Percentiles rank a stretch among this genome's conserved stretches.
Conservation (phyloP, 2,329 filamentous ascomycete species). For the Parasarocladium wereldwijsianum region DNA sequence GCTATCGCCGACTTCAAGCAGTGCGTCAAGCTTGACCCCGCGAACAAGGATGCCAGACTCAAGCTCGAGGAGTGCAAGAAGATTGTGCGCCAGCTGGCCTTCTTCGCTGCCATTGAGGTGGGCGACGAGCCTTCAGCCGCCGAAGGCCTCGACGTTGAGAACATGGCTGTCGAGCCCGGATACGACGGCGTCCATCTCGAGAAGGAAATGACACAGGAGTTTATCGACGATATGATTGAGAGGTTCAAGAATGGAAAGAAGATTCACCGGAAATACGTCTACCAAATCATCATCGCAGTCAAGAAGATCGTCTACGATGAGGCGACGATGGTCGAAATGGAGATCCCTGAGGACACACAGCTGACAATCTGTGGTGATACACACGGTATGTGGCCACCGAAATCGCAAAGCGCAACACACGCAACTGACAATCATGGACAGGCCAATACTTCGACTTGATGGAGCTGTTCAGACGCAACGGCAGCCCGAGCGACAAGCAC, state of each 20-base stretch:
- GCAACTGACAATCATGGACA: conserved; percentile 20
- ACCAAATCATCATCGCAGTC: conserved; percentile 84
- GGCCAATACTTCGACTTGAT: conserved; percentile 96
- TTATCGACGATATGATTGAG: conserved; percentile 93
- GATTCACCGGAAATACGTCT: conserved; percentile 91
- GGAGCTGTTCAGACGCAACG: conserved; percentile 89
- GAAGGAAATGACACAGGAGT: conserved; percentile 84
- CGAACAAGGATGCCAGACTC: conserved; percentile 79
- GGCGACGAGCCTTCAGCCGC: conserved; percentile 84
- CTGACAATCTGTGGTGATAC: conserved; percentile 96
- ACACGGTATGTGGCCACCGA: conserved; percentile 49
- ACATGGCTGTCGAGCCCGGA: conserved; percentile 64
- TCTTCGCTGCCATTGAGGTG: conserved; percentile 89
- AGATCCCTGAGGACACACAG: conserved; percentile 60
- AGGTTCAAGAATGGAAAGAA: conserved; percentile 94
- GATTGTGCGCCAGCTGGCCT: conserved; percentile 80
- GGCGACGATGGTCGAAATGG: conserved; percentile 91
- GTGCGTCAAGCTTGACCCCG: conserved; percentile 74
- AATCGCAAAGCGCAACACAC: background rate
- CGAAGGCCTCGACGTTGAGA: conserved; percentile 76
- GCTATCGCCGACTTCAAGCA: conserved; percentile 86
- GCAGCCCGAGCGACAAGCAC: conserved; percentile 70
- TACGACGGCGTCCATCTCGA: conserved; percentile 77
- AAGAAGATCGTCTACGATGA: conserved; percentile 85
- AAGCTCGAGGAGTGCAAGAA: conserved; percentile 91